A percentile compares a stretch with the other conserved stretches of the same genome.
Evolutionary conservation across 345 rosid species (phyloP).

Genomic region (Fremontodendron californicum): DNA sequence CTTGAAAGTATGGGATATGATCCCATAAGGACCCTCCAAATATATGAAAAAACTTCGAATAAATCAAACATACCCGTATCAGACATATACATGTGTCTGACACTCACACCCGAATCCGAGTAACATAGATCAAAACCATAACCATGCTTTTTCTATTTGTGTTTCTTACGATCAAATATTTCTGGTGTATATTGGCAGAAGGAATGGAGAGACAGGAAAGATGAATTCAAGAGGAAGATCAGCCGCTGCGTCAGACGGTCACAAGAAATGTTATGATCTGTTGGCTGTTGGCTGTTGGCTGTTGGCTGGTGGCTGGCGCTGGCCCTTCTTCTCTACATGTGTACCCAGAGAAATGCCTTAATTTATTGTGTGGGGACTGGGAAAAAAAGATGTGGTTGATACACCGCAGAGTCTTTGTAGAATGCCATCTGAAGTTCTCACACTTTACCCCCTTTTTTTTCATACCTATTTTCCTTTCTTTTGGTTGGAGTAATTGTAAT

Average conservation of each 20-base stretch:
- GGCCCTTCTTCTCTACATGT: background rate
- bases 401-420: background rate
- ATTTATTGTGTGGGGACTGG: constrained; percentile 11
- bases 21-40: too few relatives aligned
- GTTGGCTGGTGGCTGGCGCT: too few relatives aligned
- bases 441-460: background rate
- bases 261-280: constrained; percentile 52
- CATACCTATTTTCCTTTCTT: background rate
- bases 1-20: too few relatives aligned
- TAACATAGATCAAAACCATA: too few relatives aligned
- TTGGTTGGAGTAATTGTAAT: constrained; percentile 8
- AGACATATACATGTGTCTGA: too few relatives aligned
- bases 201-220: constrained; percentile 69
- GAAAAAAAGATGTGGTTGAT: background rate
- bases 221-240: constrained; percentile 64
- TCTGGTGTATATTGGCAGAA: constrained; percentile 39
- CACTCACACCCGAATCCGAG: too few relatives aligned
- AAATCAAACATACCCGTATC: too few relatives aligned
- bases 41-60: too few relatives aligned
- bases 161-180: background rate
- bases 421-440: background rate
- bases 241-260: constrained; percentile 63
- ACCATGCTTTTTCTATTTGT: background rate
- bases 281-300: background rate
- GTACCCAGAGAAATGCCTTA: constrained; percentile 5